Evolutionary conservation across 129 eudicot species (phyloP), one percentile per base, ranked within the genome.

Genomic region (Flaveria robusta): DNA sequence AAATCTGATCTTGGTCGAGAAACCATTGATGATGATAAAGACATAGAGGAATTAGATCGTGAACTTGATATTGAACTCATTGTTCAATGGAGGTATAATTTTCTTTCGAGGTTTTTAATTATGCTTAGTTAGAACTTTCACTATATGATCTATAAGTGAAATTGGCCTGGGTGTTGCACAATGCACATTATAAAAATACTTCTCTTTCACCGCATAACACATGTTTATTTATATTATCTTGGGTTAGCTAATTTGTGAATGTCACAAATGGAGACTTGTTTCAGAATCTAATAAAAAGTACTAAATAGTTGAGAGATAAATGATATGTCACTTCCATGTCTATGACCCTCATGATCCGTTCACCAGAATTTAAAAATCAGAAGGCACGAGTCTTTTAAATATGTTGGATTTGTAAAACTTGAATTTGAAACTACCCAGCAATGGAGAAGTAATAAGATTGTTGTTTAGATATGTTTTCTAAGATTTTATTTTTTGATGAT

Each of bases 31-130:
- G 94, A 87, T 82, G 91, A 89, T 71, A 81, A 88, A 83, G 97
- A 87, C 72, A 81, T 95, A 29, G 96, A 89, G 66, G 92, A 95
- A 80, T 84, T 95, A 52, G 99, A 95, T 69, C 90, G 92, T 27
- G 97, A 88, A 81, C 96, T 95, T 82, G 96, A 95, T 85, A 89
- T 83, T 74, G 97, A 95, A 27, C 88, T 91, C 72, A 89, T 95
- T 74, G 85, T 95, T 75, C 99, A 95, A 64, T 95, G 99, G 99
- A 95, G 99, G 99, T 95, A 82, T 58, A 43, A 5, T 51, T 51
- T 59, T 74, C 16, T 74, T 26, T 18, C 9, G 46, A 26, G 13
- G 16, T 31, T 69, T 69, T 45, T 65, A 37, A 20, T 51, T 18
- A 54, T 52, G 74, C 69, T 64, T 47, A 24, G 50, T 64, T 3